Conservation (phyloP, 352 stramenopile genomes). For the Phytophthora cactorum region DNA sequence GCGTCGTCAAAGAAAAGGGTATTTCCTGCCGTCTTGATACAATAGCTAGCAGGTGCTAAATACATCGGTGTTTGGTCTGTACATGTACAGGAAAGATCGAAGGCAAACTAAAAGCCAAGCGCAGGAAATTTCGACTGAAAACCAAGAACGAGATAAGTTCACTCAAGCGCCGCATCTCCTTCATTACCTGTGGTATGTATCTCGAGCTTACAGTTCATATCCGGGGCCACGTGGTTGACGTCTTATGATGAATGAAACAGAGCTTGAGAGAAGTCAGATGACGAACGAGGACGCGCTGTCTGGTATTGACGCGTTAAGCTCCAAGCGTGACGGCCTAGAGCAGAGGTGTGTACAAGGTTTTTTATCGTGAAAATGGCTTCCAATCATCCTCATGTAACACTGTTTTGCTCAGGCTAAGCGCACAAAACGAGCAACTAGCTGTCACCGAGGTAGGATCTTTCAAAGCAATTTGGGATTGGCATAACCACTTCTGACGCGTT, state of each 20-base stretch:
- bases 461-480: neutral
- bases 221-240: neutral
- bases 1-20: slow-evolving; percentile 51
- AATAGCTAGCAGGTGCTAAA: neutral
- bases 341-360: slow-evolving; percentile 23
- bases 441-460: slow-evolving; percentile 32
- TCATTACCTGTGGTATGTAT: slow-evolving; percentile 42
- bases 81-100: slow-evolving; percentile 42
- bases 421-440: slow-evolving; percentile 37
- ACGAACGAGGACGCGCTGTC: slow-evolving; percentile 54
- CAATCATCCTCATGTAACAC: neutral
- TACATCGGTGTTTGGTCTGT: neutral
- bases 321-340: slow-evolving; percentile 40
- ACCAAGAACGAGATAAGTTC: slow-evolving; percentile 55
- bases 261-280: slow-evolving; percentile 57
- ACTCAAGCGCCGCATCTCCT: slow-evolving; percentile 43
- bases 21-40: neutral
- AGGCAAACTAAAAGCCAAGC: slow-evolving; percentile 50
- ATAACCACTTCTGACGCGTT: slow-evolving; percentile 12
- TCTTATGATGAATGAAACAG: slow-evolving; percentile 21
- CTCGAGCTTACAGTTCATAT: neutral
- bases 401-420: slow-evolving; percentile 31
- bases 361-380: neutral
- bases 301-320: slow-evolving; percentile 30
- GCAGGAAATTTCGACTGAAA: slow-evolving; percentile 51